These are phyloP conservation scores for Ceratocystiopsis minuta DNA, from an alignment of 2,329 filamentous ascomycete genomes.

Conservation along the genomic window DNA sequence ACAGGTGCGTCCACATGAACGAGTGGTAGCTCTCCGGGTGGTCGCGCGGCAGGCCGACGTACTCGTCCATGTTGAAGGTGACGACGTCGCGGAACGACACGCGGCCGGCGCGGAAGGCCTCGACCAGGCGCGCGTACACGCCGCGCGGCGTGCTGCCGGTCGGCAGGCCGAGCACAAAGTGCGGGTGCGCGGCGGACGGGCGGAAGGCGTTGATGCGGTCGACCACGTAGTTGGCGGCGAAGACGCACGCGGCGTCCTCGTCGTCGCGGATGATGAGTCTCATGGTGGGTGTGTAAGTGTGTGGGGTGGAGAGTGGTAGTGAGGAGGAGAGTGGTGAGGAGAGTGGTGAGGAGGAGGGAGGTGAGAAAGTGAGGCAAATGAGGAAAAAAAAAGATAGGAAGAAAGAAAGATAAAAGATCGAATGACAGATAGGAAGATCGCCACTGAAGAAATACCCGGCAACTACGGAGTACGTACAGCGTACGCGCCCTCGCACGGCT, in stretches of 20 bases:
- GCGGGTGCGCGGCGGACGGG: slow-evolving; percentile 41
- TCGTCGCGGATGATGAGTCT: slow-evolving; percentile 56
- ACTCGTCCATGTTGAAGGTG: slow-evolving; percentile 56
- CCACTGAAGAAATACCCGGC: too few species aligned
- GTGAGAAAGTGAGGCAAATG: neutral
- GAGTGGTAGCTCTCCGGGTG: slow-evolving; percentile 65
- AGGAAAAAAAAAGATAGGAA: neutral
- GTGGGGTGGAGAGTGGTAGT: neutral
- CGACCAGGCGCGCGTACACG: slow-evolving; percentile 51
- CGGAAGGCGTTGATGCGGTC: slow-evolving; percentile 51
- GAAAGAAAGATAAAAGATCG: neutral
- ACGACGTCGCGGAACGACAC: slow-evolving; percentile 44
- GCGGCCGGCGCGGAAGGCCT: slow-evolving; percentile 38
- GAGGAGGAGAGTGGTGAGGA: neutral
- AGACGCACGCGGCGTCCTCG: slow-evolving; percentile 41
- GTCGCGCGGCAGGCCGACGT: slow-evolving; percentile 53
- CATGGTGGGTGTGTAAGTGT: slow-evolving; percentile 25
- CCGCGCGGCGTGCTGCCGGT: slow-evolving; percentile 54
- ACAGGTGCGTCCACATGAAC: slow-evolving; percentile 73
- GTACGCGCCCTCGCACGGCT: too few species aligned
- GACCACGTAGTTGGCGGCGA: slow-evolving; percentile 57
- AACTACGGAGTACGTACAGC: too few species aligned
- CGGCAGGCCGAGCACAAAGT: slow-evolving; percentile 53
- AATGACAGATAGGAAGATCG: neutral
- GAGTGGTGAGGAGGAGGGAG: neutral